Evolutionary conservation across 2,329 filamentous ascomycete genomes (phyloP), one percentile per base, ranked within the genome.

Genomic region (Biscogniauxia mediterranea): DNA sequence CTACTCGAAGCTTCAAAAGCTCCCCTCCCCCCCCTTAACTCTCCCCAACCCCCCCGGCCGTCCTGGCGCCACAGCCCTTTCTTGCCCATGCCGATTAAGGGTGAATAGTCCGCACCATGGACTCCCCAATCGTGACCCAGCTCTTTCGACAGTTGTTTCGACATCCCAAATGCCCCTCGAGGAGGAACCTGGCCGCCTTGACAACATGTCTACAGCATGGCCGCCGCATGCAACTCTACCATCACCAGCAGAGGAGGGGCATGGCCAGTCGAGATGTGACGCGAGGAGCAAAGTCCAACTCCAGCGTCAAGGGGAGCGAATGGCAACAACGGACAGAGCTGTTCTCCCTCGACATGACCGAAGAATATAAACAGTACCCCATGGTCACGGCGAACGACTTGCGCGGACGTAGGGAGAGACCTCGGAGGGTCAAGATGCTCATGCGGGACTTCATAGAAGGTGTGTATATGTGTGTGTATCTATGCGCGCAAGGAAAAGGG

Each of bases 371-470:
- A 63, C 83, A 85, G 70, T 97, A 92, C 72, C 93, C 95, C 0
- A 87, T 89, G 73, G 90, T 99, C 55, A 96, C 93, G 8, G 86
- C 92, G n/a, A 83, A 89, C 66, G 88, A 92, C 64, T 79, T 99
- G 67, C 88, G 89, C 68, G 80, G 77, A 67, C 84, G 90, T 58
- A 88, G 80, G 57, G 89, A 96, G 73, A 83, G 95, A 71, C 95
- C 95, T 52, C 86, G 85, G 72, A 85, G 90, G 75, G 93, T 97
- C 68, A 97, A 97, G 85, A 99, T 99, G 95, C 80, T 97, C 72
- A 91, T 96, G 74, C 86, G 96, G 67, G 96, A 99, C 81, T 99
- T 99, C 73, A 95, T 99, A 73, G 95, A 99, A 76, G 93, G 91
- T 93, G 73, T 67, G 75, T 74, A 32, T 71, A 69, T 23, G 28